Evolutionary conservation across 2,329 filamentous ascomycete genomes (phyloP), one percentile per base, ranked within the genome.

Genomic region (Pseudonectria foliicola): DNA sequence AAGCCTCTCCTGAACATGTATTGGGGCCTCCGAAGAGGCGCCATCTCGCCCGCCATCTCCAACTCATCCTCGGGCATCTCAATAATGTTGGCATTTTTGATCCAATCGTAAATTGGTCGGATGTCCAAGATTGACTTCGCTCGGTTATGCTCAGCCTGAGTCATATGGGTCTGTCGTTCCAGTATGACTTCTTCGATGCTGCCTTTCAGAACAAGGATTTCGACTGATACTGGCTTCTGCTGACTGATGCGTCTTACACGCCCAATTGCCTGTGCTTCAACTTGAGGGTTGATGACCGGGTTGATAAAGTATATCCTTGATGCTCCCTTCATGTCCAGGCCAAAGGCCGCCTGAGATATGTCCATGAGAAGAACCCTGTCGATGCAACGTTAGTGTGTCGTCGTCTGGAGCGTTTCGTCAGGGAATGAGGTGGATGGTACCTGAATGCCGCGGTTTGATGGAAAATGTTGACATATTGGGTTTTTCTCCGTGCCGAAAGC

Each of bases 261-360:
- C 40, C 93, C 94, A 43, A 95, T 86, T 0, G 90, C 90, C 58
- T 96, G 90, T 2, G 85, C 87, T 56, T 94, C 85, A 1, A 94
- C 73, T 44, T 85, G 77, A 0, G 87, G 87, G 34, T 89, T 84
- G 55, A 92, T 82, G 10, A 94, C 85, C 0, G 90, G 89, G 44
- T 83, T 90, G 36, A 94, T 73, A 43, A 96, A 95, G 60, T 88
- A 93, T 8, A 96, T 81, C 3, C 90, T 70, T 4, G 84, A 92
- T 2, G 89, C 89, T 10, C 77, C 79, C 33, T 80, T 80, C 57
- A 95, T 79, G 54, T 95, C 89, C 0, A 96, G 69, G 0, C 90
- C 90, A 42, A 89, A 86, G 0, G 89, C 86, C 21, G 89, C 89
- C 54, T 92, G 86, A 2, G 77, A 77, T n/a, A 95, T 75, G 52